These are phyloP conservation scores for Suillus discolor DNA, from an alignment of 768 basidiomycete genomes.

Conservation along the genomic window DNA sequence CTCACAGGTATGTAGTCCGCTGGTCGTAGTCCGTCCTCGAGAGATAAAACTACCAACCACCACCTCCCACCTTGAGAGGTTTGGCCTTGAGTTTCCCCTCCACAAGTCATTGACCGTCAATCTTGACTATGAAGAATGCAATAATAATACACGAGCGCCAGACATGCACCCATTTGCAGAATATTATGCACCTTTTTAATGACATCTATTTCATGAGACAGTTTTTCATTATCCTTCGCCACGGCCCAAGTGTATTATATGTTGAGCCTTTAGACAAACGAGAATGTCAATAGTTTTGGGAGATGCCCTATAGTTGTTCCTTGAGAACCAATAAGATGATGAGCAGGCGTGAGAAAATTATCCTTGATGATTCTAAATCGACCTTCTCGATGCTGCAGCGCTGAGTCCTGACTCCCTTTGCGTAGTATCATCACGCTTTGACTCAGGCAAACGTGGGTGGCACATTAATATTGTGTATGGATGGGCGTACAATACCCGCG, in stretches of 20 bases:
- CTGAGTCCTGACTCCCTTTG: background rate
- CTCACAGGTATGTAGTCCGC: background rate
- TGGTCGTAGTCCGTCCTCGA: background rate
- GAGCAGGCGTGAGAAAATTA: background rate
- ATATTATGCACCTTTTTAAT: constrained; percentile 55
- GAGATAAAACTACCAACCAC: background rate
- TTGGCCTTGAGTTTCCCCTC: background rate
- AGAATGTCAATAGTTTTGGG: constrained; percentile 48
- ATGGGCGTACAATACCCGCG: background rate
- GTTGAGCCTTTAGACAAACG: constrained; percentile 42
- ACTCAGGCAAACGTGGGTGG: background rate
- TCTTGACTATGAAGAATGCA: constrained; percentile 39
- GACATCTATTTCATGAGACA: constrained; percentile 41
- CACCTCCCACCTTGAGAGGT: background rate
- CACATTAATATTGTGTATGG: background rate
- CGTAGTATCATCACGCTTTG: background rate
- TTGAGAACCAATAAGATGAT: background rate
- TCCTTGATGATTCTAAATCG: too few relatives aligned
- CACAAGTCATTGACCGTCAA: constrained; percentile 38
- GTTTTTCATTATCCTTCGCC: constrained; percentile 24
- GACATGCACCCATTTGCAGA: background rate
- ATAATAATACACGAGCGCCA: constrained; percentile 6
- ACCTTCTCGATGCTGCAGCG: background rate
- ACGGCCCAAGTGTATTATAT: constrained; percentile 40
- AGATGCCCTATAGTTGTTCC: constrained; percentile 33